phyloP scores from a whole-genome alignment of 1,139 yeast genomes.

The Geotrichum reessii region DNA sequence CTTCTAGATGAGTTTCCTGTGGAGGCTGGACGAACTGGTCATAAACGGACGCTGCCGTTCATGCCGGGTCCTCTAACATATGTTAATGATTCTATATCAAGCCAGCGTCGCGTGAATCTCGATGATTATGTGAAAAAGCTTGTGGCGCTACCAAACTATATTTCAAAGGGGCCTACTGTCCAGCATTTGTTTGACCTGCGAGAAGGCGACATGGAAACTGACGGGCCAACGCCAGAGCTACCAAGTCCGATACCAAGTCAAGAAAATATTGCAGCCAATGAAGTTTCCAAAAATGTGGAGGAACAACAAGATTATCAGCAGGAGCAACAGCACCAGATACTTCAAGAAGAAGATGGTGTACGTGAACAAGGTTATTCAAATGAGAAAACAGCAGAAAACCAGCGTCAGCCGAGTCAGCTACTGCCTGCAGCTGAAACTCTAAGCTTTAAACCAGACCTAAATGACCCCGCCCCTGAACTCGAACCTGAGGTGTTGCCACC shows the following conservation, averaged over 20 bases:
- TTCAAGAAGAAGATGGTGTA: neutral
- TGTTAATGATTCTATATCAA: constrained; percentile 86
- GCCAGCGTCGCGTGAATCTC: constrained; percentile 76
- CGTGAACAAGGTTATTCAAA: neutral
- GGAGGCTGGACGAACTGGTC: constrained; percentile 86
- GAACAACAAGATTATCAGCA: constrained; percentile 4
- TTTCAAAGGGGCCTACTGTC: constrained; percentile 61
- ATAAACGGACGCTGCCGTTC: constrained; percentile 75
- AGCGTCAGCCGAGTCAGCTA: neutral
- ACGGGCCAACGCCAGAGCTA: constrained; percentile 39
- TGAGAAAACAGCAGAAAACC: neutral
- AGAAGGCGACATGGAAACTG: constrained; percentile 53
- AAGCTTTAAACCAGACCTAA: neutral
- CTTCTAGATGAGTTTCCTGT: constrained; percentile 79
- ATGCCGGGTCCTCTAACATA: constrained; percentile 95
- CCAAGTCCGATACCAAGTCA: constrained; percentile 36
- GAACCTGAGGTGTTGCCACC: neutral
- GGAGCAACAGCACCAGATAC: neutral
- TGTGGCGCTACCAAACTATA: constrained; percentile 68
- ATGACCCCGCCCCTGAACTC: neutral
- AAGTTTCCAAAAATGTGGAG: neutral
- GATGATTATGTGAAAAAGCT: constrained; percentile 77
- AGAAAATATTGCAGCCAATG: neutral
- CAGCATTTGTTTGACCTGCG: constrained; percentile 63
- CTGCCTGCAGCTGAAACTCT: neutral